Conservation (phyloP, 345 rosid species). For the Pistacia atlantica region DNA sequence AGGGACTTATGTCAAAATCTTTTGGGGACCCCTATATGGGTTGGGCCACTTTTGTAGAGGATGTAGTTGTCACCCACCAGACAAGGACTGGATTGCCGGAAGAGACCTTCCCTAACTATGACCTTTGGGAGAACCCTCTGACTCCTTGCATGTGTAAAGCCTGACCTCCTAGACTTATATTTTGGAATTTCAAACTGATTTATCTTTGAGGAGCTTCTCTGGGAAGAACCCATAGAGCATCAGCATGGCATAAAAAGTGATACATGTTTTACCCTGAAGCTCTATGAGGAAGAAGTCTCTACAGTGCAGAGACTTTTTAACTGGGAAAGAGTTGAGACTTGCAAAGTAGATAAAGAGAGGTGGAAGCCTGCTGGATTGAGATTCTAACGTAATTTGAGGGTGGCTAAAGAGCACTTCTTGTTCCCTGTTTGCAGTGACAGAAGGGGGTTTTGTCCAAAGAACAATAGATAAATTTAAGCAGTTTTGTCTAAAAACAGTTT, state of each 20-base stretch:
- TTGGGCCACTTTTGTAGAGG: constrained; percentile 99
- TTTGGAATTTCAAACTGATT: constrained; percentile 18
- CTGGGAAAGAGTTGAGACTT: not conserved
- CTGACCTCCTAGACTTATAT: constrained; percentile 33
- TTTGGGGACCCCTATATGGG: constrained; percentile 99
- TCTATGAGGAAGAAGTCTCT: not conserved
- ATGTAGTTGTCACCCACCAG: constrained; percentile 91
- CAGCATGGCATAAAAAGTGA: constrained; percentile 10
- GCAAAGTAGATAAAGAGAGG: not conserved
- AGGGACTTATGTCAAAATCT: constrained; percentile 97
- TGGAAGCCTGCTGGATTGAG: not conserved
- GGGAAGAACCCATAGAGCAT: constrained; percentile 2
- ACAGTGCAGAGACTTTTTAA: not conserved
- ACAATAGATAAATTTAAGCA: not conserved
- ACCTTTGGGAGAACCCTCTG: constrained; percentile 99
- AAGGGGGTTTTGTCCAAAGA: constrained; percentile 18
- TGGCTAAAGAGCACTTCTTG: not conserved
- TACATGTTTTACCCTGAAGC: constrained; percentile 18
- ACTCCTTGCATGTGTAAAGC: constrained; percentile 99
- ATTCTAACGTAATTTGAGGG: not conserved
- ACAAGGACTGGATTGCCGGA: constrained; percentile 96
- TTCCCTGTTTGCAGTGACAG: not conserved
- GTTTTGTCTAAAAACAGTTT: constrained; percentile 4
- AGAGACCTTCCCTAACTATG: constrained; percentile 99
- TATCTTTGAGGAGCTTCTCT: constrained; percentile 16